phyloP scores from a whole-genome alignment of 2,329 filamentous ascomycete genomes.

The Hymenoscyphus linearis region DNA sequence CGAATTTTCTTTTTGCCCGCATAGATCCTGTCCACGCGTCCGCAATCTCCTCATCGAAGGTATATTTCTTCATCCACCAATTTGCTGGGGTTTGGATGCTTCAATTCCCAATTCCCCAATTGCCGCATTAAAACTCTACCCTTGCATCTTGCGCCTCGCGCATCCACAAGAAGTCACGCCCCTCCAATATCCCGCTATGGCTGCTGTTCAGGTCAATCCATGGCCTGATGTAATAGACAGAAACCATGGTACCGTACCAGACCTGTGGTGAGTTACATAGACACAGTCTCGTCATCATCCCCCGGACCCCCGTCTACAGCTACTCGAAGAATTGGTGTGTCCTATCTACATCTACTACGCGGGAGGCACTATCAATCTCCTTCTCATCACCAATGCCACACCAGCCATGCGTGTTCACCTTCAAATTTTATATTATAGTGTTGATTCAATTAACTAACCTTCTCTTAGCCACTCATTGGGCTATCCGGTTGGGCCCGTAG shows the following conservation, averaged over 20 bases:
- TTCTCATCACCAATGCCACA: not conserved
- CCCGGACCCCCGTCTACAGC: not conserved
- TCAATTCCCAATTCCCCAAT: too few species aligned
- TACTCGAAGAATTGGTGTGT: not conserved
- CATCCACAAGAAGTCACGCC: not conserved
- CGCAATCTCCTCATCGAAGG: too few species aligned
- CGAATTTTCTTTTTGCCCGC: too few species aligned
- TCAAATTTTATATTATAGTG: not conserved
- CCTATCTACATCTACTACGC: not conserved
- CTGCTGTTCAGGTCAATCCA: not conserved
- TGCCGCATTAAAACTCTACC: too few species aligned
- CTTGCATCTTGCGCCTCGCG: too few species aligned
- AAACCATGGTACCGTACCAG: not conserved
- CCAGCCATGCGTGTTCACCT: too few species aligned
- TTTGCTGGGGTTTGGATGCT: too few species aligned
- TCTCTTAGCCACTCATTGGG: not conserved
- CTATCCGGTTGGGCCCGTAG: not conserved
- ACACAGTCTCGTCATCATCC: not conserved
- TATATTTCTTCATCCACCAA: too few species aligned
- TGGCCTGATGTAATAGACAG: not conserved
- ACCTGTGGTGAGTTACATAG: not conserved
- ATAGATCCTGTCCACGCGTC: too few species aligned
- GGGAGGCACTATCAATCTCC: not conserved
- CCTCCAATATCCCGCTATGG: not conserved
- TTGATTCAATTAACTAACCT: not conserved